Evolutionary conservation across 371 early-diverging fungal genomes (phyloP).

Genomic region (Encephalitozoon romaleae): DNA sequence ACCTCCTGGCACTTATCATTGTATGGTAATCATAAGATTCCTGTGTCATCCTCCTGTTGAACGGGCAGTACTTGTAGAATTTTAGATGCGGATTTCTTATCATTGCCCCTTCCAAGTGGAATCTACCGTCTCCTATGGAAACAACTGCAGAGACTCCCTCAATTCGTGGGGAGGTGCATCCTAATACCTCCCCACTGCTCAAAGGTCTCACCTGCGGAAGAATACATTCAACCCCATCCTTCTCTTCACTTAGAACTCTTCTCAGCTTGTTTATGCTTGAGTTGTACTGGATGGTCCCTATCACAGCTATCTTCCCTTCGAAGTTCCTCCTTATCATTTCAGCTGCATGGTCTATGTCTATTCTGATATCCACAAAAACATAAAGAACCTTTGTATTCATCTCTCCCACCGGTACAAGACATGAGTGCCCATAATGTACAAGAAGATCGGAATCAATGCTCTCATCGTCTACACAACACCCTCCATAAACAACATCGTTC

Average conservation of each 20-base stretch:
- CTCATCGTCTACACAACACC: conserved; percentile 96
- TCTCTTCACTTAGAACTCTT: background rate
- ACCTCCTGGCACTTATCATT: conserved; percentile 73
- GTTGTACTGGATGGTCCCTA: conserved; percentile 92
- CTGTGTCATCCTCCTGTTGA: conserved; percentile 74
- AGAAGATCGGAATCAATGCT: conserved; percentile 88
- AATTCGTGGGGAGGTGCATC: conserved; percentile 89
- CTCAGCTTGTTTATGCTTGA: conserved; percentile 69
- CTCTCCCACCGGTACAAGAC: conserved; percentile 85
- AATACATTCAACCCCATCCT: background rate
- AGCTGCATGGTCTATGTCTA: conserved; percentile 81
- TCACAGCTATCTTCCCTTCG: conserved; percentile 67
- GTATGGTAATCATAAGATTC: conserved; percentile 82
- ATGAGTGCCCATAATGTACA: conserved; percentile 96
- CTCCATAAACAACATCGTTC: conserved; percentile 99
- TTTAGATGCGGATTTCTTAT: conserved; percentile 82
- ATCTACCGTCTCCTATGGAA: conserved; percentile 86
- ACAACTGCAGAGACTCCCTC: conserved; percentile 62
- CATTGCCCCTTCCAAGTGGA: conserved; percentile 97
- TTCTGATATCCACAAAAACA: conserved; percentile 95
- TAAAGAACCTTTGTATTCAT: conserved; percentile 87
- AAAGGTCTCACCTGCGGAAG: conserved; percentile 82
- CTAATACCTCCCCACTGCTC: conserved; percentile 92
- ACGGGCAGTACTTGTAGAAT: conserved; percentile 93
- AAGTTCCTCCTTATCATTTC: conserved; percentile 75